These are phyloP conservation scores for Tuber aestivum DNA, from an alignment of 495 filamentous ascomycete genomes.

Conservation along the genomic window DNA sequence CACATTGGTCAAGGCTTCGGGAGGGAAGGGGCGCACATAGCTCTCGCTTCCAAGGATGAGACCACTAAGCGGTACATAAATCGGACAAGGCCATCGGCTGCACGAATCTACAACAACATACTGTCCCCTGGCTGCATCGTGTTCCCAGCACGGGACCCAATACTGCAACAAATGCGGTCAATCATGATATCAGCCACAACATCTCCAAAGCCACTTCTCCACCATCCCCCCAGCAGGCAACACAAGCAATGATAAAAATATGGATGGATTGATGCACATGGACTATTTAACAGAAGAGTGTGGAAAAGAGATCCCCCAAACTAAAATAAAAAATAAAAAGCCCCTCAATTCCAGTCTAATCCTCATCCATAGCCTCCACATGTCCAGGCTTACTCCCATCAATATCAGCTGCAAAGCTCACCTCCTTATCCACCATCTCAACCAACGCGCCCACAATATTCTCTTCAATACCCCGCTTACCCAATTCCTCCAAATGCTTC, in stretches of 20 bases:
- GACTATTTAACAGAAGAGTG: neutral
- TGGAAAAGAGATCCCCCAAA: neutral
- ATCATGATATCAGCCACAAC: neutral
- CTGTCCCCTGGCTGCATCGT: neutral
- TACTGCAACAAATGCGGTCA: neutral
- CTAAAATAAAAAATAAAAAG: neutral
- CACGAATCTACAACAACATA: neutral
- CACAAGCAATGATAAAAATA: neutral
- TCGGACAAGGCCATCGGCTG: neutral
- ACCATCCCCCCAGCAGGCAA: neutral
- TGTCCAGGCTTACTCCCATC: constrained; percentile 24
- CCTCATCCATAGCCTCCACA: constrained; percentile 39
- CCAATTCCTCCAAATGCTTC: too few species aligned
- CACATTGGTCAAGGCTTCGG: neutral
- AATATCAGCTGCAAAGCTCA: constrained; percentile 48
- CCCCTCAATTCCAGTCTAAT: constrained; percentile 14
- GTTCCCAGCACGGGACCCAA: neutral
- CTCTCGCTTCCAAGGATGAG: neutral
- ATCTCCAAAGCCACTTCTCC: neutral
- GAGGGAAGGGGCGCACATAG: neutral
- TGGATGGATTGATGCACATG: neutral
- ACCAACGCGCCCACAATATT: constrained; percentile 49
- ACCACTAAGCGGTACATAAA: neutral
- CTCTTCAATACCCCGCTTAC: too few species aligned
- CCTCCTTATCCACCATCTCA: constrained; percentile 99